These are phyloP conservation scores for Aspergillus diversus DNA, from an alignment of 495 filamentous ascomycete genomes.

Conservation along the genomic window DNA sequence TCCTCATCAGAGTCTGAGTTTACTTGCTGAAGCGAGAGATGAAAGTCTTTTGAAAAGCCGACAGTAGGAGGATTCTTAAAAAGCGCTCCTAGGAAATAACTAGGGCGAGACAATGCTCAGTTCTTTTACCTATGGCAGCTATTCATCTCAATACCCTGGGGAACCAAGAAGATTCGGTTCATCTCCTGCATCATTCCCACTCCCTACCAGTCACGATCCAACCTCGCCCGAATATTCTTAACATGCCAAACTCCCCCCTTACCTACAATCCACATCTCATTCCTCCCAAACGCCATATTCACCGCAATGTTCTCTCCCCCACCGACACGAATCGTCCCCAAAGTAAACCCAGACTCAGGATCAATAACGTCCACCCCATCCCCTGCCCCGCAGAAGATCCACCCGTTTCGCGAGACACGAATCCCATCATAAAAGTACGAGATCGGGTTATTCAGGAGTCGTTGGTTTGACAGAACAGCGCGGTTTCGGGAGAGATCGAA, in stretches of 20 bases:
- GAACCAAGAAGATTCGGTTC: too few relatives aligned
- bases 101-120: too few relatives aligned
- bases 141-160: too few relatives aligned
- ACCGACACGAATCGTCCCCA: slow-evolving; percentile 21
- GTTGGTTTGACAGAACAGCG: slow-evolving; percentile 43
- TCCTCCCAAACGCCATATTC: slow-evolving; percentile 20
- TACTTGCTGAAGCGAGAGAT: background rate
- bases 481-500: slow-evolving; percentile 72
- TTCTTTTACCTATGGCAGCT: too few relatives aligned
- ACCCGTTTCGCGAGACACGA: slow-evolving; percentile 68
- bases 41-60: too few relatives aligned
- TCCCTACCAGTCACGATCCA: slow-evolving; percentile 18
- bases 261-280: slow-evolving; percentile 20
- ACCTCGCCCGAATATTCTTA: slow-evolving; percentile 12
- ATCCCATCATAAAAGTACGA: slow-evolving; percentile 67
- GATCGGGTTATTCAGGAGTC: slow-evolving; percentile 18
- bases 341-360: slow-evolving; percentile 65
- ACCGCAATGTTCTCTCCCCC: slow-evolving; percentile 23
- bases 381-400: slow-evolving; percentile 75
- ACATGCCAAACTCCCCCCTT: slow-evolving; percentile 20
- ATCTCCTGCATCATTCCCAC: background rate
- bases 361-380: slow-evolving; percentile 81
- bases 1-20: background rate
- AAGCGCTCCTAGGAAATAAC: too few relatives aligned
- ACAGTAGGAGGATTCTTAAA: too few relatives aligned